Evolutionary conservation across 306 rosid species (phyloP), one percentile per base, ranked within the genome.

Genomic region (Fragaria nilgerrensis): DNA sequence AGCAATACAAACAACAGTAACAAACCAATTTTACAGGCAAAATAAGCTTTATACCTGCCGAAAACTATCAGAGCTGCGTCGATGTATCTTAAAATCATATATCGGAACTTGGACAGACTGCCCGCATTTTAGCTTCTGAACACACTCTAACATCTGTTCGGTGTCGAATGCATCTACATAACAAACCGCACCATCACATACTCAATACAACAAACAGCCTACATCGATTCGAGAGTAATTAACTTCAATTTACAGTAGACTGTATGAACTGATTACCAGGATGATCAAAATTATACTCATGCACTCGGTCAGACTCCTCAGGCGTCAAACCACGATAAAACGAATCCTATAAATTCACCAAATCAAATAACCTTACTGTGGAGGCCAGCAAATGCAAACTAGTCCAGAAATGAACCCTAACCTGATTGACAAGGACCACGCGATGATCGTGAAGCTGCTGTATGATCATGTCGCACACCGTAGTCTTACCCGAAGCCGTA

Each of bases 371-470:
- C n/a, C 58, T 7, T 52, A 62, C 6, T 17, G 32, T 4, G 19
- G 41, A 36, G 13, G 73, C 25, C 25, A 44, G 45, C 72, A 44
- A 77, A 59, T 5, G 67, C 12, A 69, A 48, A 59, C 41, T 2
- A 20, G 7, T 14, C 53, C 19, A 67, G 37, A 44, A 39, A 8
- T 29, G 15, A 62, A n/a, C 53, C 47, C 8, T 23, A 75, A 83
- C 98, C 98, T 95, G 98, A 87, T 88, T 95, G 80, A 95, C 93
- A 9, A 95, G 97, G 20, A 95, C 94, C 45, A 95, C 94, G 47
- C 98, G 97, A 73, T 95, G 99, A 83, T 95, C 99, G 68, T 92
- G 99, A 59, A 95, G 99, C 81, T 95, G 99, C 77, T 95, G 99
- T 80, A 95, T 95, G 77, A 95, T 95, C 99, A 92, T 95, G 65